phyloP scores from a whole-genome alignment of 108 stramenopile genomes.

The Cyclotella distinguenda region DNA sequence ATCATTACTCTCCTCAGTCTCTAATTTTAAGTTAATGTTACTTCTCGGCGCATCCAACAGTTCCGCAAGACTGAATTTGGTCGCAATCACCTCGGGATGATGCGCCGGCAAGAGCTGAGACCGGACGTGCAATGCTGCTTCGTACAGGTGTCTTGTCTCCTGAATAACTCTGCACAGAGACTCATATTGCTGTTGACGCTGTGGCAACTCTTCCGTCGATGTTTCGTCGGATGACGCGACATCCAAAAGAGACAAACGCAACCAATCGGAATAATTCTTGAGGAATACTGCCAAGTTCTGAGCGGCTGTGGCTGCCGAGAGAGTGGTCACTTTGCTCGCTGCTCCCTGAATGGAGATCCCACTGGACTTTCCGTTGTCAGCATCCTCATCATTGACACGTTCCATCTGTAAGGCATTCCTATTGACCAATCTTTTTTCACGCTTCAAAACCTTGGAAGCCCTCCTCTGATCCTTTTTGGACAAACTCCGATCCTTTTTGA shows the following conservation, averaged over 20 bases:
- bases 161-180: conserved; percentile 35
- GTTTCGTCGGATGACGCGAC: background rate
- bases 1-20: conserved; percentile 6
- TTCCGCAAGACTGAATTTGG: conserved; percentile 82
- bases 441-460: conserved; percentile 29
- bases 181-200: conserved; percentile 7
- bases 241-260: conserved; percentile 30
- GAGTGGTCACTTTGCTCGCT: conserved; percentile 50
- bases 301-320: conserved; percentile 81
- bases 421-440: conserved; percentile 34
- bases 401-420: background rate
- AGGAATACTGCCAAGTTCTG: conserved; percentile 88
- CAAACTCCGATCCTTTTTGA: conserved; percentile 28
- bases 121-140: conserved; percentile 63
- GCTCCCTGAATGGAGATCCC: conserved; percentile 28
- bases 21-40: no score
- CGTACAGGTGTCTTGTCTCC: conserved; percentile 75
- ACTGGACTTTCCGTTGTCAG: background rate
- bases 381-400: background rate
- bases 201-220: background rate
- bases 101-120: conserved; percentile 48
- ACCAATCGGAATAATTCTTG: conserved; percentile 63
- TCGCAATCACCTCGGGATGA: conserved; percentile 82
- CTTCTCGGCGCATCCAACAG: conserved; percentile 50
- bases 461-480: conserved; percentile 44